Conservation (phyloP, 148 eudicot species). For the Linanthus parryae region DNA sequence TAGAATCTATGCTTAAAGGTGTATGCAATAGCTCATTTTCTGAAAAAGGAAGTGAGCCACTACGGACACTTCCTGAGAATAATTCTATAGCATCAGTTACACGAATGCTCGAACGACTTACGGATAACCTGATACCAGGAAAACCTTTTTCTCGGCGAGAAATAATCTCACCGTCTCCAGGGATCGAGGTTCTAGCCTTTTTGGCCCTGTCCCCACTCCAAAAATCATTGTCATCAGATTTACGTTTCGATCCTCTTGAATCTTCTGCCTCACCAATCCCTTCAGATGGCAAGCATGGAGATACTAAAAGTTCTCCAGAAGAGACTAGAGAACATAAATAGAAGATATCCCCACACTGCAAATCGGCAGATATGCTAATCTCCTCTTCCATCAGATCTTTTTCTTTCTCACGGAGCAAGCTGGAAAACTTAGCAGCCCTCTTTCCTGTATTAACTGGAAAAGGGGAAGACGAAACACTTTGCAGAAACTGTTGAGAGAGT, state of each 20-base stretch:
- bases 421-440: constrained; percentile 58
- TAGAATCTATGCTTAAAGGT: constrained; percentile 25
- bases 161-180: constrained; percentile 51
- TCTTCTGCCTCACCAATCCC: constrained; percentile 95
- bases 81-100: constrained; percentile 31
- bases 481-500: constrained; percentile 75
- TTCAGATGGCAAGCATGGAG: constrained; percentile 67
- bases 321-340: constrained; percentile 63
- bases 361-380: constrained; percentile 51
- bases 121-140: constrained; percentile 68
- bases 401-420: constrained; percentile 66
- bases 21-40: constrained; percentile 31
- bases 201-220: constrained; percentile 26
- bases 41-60: constrained; percentile 12
- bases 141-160: constrained; percentile 87
- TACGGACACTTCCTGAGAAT: constrained; percentile 31
- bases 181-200: constrained; percentile 33
- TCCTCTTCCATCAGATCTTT: constrained; percentile 58
- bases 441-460: constrained; percentile 79
- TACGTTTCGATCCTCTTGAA: constrained; percentile 60
- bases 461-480: constrained; percentile 50
- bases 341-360: constrained; percentile 85
- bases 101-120: constrained; percentile 44
- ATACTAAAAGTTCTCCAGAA: constrained; percentile 63
- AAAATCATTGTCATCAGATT: constrained; percentile 34